These are phyloP conservation scores for Ambrosiella beaveri DNA, from an alignment of 2,329 filamentous ascomycete species.

Conservation along the genomic window DNA sequence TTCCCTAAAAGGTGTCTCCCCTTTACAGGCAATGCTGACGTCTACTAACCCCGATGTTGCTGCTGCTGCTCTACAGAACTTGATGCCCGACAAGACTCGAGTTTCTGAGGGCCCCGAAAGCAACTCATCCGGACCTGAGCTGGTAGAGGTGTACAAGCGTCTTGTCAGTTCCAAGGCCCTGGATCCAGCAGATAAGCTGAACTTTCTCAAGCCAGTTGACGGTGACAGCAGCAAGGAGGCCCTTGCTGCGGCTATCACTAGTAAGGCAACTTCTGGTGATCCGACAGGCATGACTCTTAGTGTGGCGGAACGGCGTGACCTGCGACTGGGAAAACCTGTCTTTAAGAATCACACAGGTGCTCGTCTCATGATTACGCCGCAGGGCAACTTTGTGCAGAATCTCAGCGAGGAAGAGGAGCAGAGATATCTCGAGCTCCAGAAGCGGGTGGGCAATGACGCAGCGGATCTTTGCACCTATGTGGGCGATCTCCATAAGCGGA, in stretches of 20 bases:
- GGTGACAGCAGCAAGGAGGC: neutral
- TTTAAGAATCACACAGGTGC: constrained; percentile 40
- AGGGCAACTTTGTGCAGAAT: constrained; percentile 60
- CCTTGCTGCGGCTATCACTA: neutral
- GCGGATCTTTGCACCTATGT: constrained; percentile 38
- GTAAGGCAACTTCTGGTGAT: neutral
- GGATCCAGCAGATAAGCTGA: too few species aligned
- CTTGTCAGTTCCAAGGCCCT: too few species aligned
- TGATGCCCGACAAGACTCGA: too few species aligned
- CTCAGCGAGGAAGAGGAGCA: constrained; percentile 52
- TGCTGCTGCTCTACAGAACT: too few species aligned
- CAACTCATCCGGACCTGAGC: too few species aligned
- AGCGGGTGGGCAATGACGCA: constrained; percentile 31
- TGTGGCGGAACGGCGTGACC: constrained; percentile 35
- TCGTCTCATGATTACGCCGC: constrained; percentile 56
- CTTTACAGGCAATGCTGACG: neutral
- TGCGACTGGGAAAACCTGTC: constrained; percentile 40
- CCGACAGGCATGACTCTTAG: constrained; percentile 24
- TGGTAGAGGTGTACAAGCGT: too few species aligned
- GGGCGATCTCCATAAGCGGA: constrained; percentile 14
- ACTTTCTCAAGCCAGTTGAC: too few species aligned
- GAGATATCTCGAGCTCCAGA: constrained; percentile 52
- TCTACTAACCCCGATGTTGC: too few species aligned
- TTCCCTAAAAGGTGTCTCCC: neutral
- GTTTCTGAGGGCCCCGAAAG: too few species aligned